A percentile compares a stretch with the other conserved stretches of the same genome.
These are phyloP conservation scores for Endocarpon pusillum DNA, from an alignment of 495 filamentous ascomycete genomes.

Conservation along the genomic window DNA sequence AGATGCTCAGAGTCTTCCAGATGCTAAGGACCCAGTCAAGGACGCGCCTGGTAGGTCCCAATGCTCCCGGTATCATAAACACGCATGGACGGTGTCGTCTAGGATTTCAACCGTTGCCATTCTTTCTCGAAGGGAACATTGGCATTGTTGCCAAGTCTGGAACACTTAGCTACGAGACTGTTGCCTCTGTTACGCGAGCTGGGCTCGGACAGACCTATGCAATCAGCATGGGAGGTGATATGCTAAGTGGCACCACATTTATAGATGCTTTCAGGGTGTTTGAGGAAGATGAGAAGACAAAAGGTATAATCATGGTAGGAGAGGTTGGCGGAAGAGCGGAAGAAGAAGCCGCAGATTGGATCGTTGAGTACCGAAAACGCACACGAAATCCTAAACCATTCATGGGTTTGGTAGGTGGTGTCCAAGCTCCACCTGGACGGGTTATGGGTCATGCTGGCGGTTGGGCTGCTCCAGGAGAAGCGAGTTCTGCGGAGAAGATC, in stretches of 20 bases:
- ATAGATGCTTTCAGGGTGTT: constrained; percentile 61
- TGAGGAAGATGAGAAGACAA: constrained; percentile 55
- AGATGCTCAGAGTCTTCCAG: constrained; percentile 64
- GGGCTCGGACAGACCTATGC: constrained; percentile 75
- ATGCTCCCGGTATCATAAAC: constrained; percentile 79
- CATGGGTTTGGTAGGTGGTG: constrained; percentile 58
- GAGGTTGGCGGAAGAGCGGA: constrained; percentile 77
- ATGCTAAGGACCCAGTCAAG: constrained; percentile 68
- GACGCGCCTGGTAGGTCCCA: constrained; percentile 68
- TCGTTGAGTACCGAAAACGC: constrained; percentile 45
- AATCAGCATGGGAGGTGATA: constrained; percentile 79
- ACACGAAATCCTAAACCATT: constrained; percentile 56
- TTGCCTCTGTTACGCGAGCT: constrained; percentile 63
- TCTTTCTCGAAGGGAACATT: constrained; percentile 55
- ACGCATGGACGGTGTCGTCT: constrained; percentile 66
- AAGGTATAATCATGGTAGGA: constrained; percentile 69
- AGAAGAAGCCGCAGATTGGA: constrained; percentile 67
- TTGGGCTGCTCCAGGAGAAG: constrained; percentile 51
- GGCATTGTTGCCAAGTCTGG: constrained; percentile 81
- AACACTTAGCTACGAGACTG: constrained; percentile 76
- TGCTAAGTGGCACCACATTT: constrained; percentile 66
- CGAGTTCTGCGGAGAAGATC: constrained; percentile 46
- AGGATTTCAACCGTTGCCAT: constrained; percentile 70
- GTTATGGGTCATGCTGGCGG: constrained; percentile 87
- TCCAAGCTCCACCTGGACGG: constrained; percentile 44